Percentiles rank a stretch among this genome's conserved stretches.
Evolutionary conservation across 2,329 filamentous ascomycete species (phyloP).

Genomic region (Westerdykella aurantiaca): DNA sequence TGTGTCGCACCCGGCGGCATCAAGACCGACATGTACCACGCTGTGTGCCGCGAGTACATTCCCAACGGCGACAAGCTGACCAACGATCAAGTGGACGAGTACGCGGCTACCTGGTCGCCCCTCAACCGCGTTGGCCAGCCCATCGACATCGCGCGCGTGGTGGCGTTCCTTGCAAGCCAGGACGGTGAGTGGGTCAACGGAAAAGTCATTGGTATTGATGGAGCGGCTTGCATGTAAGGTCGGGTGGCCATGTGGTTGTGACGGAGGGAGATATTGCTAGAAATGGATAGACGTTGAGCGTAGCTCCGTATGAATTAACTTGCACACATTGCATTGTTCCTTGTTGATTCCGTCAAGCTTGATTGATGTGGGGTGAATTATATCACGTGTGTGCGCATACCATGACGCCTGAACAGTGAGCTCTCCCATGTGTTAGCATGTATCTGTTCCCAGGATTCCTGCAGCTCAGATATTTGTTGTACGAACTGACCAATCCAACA

Average conservation of each 20-base stretch:
- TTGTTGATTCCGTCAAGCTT: no score
- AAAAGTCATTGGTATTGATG: slow-evolving; percentile 48
- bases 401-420: no score
- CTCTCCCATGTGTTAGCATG: no score
- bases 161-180: slow-evolving; percentile 55
- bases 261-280: no score
- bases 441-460: no score
- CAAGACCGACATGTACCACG: slow-evolving; percentile 57
- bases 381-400: no score
- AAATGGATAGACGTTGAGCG: no score
- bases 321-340: no score
- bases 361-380: no score
- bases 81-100: slow-evolving; percentile 57
- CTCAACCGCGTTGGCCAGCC: slow-evolving; percentile 61
- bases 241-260: neutral
- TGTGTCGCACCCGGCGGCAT: slow-evolving; percentile 54
- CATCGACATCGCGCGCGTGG: slow-evolving; percentile 61
- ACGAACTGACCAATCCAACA: no score
- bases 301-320: no score
- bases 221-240: slow-evolving; percentile 40
- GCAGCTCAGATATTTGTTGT: no score
- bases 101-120: slow-evolving; percentile 59
- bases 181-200: slow-evolving; percentile 53
- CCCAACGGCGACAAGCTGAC: slow-evolving; percentile 51
- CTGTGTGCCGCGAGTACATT: slow-evolving; percentile 60